phyloP scores from a whole-genome alignment of 345 rosid species.

The Heritiera littoralis region DNA sequence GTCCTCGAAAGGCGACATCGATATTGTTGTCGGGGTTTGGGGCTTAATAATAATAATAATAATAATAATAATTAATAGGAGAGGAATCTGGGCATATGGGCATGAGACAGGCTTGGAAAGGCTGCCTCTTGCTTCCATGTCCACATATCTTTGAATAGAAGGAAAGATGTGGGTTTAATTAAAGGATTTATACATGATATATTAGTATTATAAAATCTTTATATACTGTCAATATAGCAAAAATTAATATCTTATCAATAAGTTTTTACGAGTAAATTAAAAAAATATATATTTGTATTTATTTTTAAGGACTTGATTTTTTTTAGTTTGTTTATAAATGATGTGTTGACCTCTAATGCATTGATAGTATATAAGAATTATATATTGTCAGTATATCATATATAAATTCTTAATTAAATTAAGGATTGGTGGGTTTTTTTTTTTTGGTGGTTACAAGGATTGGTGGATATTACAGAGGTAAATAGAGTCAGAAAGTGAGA shows the following conservation, averaged over 20 bases:
- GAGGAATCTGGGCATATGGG: constrained; percentile 34
- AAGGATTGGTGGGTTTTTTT: constrained; percentile 6
- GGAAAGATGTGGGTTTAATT: constrained; percentile 1
- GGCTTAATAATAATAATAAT: constrained; percentile 7
- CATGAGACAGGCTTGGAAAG: constrained; percentile 34
- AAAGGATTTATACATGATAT: background rate
- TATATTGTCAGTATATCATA: too few species aligned
- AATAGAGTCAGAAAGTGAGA: constrained; percentile 14
- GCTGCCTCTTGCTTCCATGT: constrained; percentile 24
- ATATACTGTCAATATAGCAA: too few species aligned
- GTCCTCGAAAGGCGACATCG: constrained; percentile 38
- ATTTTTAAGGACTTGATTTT: too few species aligned
- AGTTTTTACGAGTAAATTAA: too few species aligned
- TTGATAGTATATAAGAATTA: too few species aligned
- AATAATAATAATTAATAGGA: constrained; percentile 36
- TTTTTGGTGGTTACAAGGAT: background rate
- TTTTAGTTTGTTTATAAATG: too few species aligned
- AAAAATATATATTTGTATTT: too few species aligned
- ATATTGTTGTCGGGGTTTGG: constrained; percentile 35
- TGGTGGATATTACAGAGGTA: constrained; percentile 18
- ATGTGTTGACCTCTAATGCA: too few species aligned
- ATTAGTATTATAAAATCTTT: too few species aligned
- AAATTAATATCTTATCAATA: too few species aligned
- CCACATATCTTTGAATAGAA: constrained; percentile 26
- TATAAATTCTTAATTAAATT: background rate